phyloP scores from a whole-genome alignment of 768 basidiomycete species.

The Amylocystis lapponica region DNA sequence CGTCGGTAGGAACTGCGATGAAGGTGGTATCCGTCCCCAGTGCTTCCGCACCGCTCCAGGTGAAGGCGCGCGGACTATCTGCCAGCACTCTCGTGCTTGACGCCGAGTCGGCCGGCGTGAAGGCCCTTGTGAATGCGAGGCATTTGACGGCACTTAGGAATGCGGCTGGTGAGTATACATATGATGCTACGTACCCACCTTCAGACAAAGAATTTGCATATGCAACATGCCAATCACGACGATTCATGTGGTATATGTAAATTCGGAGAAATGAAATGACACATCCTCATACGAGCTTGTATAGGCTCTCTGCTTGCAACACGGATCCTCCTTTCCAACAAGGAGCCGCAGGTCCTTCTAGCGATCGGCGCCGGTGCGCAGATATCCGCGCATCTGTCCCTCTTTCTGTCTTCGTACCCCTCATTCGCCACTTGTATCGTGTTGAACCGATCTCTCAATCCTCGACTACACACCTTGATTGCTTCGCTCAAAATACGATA shows the following conservation, averaged over 20 bases:
- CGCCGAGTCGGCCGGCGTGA: constrained; percentile 60
- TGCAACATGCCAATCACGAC: background rate
- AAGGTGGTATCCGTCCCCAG: constrained; percentile 81
- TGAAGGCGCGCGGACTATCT: constrained; percentile 50
- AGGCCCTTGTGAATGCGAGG: constrained; percentile 73
- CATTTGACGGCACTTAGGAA: constrained; percentile 76
- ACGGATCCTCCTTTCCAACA: constrained; percentile 39
- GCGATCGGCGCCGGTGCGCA: constrained; percentile 75
- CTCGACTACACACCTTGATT: constrained; percentile 38
- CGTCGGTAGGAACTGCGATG: constrained; percentile 49
- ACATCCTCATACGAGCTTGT: background rate
- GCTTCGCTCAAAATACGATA: constrained; percentile 22
- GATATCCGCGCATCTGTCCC: constrained; percentile 55
- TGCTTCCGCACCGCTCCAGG: constrained; percentile 26
- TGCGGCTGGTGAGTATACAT: constrained; percentile 58
- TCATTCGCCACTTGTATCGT: constrained; percentile 51
- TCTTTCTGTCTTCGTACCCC: constrained; percentile 54
- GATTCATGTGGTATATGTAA: background rate
- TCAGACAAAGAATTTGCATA: too few relatives aligned
- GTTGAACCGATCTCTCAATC: constrained; percentile 53
- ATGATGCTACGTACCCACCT: background rate
- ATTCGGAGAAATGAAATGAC: background rate
- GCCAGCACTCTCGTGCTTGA: constrained; percentile 75
- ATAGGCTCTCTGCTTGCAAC: constrained; percentile 68
- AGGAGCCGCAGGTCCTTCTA: constrained; percentile 39